A percentile compares a stretch with the other conserved stretches of the same genome.
phyloP scores from a whole-genome alignment of 371 early-diverging fungal species.

The Zopfochytrium polystomum region DNA sequence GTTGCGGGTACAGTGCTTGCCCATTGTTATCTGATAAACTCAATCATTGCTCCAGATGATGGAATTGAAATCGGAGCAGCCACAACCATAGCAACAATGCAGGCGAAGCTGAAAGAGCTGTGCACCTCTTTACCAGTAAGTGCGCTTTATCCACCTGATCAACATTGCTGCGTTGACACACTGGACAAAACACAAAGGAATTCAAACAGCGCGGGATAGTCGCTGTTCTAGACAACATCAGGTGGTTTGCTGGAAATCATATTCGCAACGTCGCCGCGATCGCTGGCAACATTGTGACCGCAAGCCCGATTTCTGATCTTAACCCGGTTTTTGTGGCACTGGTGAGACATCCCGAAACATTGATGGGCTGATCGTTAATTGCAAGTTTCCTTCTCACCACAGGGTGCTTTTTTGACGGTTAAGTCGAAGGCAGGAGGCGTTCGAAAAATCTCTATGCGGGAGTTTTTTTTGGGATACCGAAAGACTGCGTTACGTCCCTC shows the following conservation, averaged over 20 bases:
- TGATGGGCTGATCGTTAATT: background rate
- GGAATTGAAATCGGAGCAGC: slow-evolving; percentile 58
- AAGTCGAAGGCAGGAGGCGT: slow-evolving; percentile 35
- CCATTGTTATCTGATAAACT: background rate
- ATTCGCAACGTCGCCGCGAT: slow-evolving; percentile 76
- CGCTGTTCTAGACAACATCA: slow-evolving; percentile 65
- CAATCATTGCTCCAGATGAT: slow-evolving; percentile 14
- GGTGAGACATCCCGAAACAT: slow-evolving; percentile 21
- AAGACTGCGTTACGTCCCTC: slow-evolving; percentile 59
- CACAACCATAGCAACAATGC: slow-evolving; percentile 53
- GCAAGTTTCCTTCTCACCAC: background rate
- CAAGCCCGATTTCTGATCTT: slow-evolving; percentile 75
- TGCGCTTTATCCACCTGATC: background rate
- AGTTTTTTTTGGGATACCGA: slow-evolving; percentile 74
- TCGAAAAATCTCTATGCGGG: slow-evolving; percentile 55
- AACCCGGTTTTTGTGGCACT: slow-evolving; percentile 74
- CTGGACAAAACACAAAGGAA: background rate
- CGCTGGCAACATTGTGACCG: slow-evolving; percentile 78
- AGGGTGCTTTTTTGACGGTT: slow-evolving; percentile 56
- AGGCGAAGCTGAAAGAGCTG: slow-evolving; percentile 41
- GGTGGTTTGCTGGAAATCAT: slow-evolving; percentile 74
- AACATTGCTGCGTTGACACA: background rate
- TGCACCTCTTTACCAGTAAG: slow-evolving; percentile 5
- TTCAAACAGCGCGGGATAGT: slow-evolving; percentile 44
- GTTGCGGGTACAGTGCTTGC: background rate